Conservation (phyloP, 2,329 filamentous ascomycete species). For the Neofusicoccum kwambonambiense region DNA sequence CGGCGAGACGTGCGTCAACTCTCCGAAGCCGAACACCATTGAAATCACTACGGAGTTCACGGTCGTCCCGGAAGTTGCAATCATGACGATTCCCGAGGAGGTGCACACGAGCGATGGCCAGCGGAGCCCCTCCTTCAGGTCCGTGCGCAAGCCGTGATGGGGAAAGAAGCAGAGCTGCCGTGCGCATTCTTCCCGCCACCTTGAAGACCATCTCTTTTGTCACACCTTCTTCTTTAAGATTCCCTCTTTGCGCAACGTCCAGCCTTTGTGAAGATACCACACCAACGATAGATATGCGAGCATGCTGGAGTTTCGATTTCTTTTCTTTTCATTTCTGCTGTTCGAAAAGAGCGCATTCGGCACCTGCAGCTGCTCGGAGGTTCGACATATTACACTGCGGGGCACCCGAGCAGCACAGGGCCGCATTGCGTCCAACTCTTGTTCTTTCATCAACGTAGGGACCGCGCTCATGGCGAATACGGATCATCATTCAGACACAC, state of each 20-base stretch:
- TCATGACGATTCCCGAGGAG: not conserved
- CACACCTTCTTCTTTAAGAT: not conserved
- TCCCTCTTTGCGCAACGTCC: not conserved
- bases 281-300: not conserved
- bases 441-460: not conserved
- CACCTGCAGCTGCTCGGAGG: not conserved
- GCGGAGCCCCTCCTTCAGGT: not conserved
- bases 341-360: not conserved
- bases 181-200: not conserved
- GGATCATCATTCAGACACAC: not conserved
- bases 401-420: not conserved
- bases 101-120: not conserved
- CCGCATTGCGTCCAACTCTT: not conserved
- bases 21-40: not conserved
- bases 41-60: constrained; percentile 13
- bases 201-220: not conserved
- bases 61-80: not conserved
- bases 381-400: not conserved
- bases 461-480: not conserved
- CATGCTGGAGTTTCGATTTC: not conserved
- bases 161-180: not conserved
- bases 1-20: not conserved
- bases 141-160: not conserved
- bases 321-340: not conserved
- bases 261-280: not conserved